These are phyloP conservation scores for Fomitopsis palustris DNA, from an alignment of 1,284 basidiomycete genomes.

Conservation along the genomic window DNA sequence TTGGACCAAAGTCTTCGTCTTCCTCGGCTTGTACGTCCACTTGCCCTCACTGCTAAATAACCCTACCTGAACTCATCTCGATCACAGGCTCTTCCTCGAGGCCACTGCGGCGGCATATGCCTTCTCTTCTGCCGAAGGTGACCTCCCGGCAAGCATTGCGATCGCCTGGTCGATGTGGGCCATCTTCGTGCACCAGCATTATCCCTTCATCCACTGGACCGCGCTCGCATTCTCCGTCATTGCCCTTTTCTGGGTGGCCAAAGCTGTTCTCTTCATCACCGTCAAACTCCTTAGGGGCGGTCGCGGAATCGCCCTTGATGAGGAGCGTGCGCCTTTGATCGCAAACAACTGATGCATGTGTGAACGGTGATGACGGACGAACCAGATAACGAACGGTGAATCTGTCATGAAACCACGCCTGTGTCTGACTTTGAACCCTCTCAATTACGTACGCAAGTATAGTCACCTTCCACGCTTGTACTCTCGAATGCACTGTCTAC, in stretches of 20 bases:
- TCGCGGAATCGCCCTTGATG: constrained; percentile 67
- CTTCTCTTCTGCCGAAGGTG: constrained; percentile 86
- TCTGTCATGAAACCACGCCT: background rate
- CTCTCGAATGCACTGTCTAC: background rate
- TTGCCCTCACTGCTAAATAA: background rate
- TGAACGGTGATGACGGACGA: background rate
- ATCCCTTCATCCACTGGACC: constrained; percentile 83
- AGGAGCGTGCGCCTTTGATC: constrained; percentile 82
- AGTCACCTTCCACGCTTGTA: background rate
- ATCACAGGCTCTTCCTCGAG: constrained; percentile 83
- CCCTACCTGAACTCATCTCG: background rate
- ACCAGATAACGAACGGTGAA: background rate
- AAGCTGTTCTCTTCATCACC: constrained; percentile 59
- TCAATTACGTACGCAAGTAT: background rate
- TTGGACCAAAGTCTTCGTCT: constrained; percentile 93
- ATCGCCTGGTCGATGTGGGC: constrained; percentile 84
- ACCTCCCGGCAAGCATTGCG: constrained; percentile 84
- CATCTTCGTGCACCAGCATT: constrained; percentile 70
- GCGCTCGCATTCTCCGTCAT: constrained; percentile 85
- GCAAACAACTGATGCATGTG: constrained; percentile 20
- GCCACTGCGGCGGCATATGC: constrained; percentile 90
- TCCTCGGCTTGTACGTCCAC: constrained; percentile 68
- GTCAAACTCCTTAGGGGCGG: constrained; percentile 40
- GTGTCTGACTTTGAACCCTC: background rate
- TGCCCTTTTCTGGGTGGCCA: constrained; percentile 79